Conservation (phyloP, 192 early-diverging fungal genomes). For the Rhizophagus prolifer region DNA sequence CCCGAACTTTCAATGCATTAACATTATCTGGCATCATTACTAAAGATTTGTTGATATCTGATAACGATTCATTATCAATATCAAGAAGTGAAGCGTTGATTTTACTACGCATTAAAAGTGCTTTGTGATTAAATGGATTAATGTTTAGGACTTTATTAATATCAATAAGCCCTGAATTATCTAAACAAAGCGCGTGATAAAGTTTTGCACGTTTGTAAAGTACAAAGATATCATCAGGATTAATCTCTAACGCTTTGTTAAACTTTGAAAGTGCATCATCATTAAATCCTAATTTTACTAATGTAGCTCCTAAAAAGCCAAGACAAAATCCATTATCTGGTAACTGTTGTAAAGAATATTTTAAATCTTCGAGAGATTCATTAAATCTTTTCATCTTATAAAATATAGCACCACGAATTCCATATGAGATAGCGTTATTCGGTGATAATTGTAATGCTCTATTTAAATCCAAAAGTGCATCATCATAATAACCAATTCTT, state of each 20-base stretch:
- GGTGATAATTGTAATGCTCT: constrained; percentile 12
- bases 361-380: constrained; percentile 8
- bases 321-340: background rate
- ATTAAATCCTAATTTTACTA: background rate
- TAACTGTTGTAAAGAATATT: constrained; percentile 1
- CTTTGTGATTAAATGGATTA: background rate
- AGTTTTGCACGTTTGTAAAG: background rate
- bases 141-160: background rate
- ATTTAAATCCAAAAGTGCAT: constrained; percentile 21
- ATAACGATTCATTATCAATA: background rate
- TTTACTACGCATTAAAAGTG: background rate
- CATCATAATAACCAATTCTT: constrained; percentile 21
- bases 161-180: background rate
- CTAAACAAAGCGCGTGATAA: background rate
- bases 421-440: constrained; percentile 1
- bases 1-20: background rate
- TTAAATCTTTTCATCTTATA: constrained; percentile 1
- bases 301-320: background rate
- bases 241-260: background rate
- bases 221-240: background rate
- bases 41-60: constrained; percentile 1
- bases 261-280: background rate
- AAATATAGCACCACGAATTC: constrained; percentile 11
- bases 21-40: background rate
- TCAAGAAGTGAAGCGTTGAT: background rate